Conservation (phyloP, 495 filamentous ascomycete genomes). For the Penicillium pulvis region DNA sequence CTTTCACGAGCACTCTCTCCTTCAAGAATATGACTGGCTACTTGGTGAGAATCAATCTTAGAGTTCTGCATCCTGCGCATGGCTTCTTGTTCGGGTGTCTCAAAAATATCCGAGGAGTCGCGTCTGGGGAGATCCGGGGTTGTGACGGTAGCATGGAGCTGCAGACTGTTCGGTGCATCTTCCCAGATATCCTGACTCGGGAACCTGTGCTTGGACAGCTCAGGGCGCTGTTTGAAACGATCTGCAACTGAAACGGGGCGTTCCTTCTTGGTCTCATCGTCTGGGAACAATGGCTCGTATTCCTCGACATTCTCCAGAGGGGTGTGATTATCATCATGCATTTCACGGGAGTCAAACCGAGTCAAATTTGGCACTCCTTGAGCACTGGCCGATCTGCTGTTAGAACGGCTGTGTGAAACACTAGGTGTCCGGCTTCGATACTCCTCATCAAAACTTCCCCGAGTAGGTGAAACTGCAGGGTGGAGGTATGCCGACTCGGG, state of each 20-base stretch:
- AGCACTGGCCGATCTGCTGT: constrained; percentile 70
- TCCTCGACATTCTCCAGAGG: constrained; percentile 90
- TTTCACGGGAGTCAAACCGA: constrained; percentile 54
- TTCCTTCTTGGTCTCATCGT: constrained; percentile 64
- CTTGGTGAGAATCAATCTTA: constrained; percentile 49
- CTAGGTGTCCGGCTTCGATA: constrained; percentile 55
- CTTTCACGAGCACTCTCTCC: constrained; percentile 27
- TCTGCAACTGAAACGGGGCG: constrained; percentile 58
- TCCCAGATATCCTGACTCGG: constrained; percentile 97
- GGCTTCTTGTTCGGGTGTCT: constrained; percentile 59
- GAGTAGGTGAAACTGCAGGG: constrained; percentile 72
- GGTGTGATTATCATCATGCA: constrained; percentile 58
- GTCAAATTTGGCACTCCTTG: constrained; percentile 50
- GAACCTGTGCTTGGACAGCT: constrained; percentile 71
- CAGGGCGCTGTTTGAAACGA: constrained; percentile 62
- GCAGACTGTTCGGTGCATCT: constrained; percentile 85
- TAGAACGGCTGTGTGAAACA: constrained; percentile 64
- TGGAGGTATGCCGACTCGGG: constrained; percentile 71
- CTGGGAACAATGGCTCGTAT: constrained; percentile 93
- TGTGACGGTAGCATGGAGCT: constrained; percentile 81
- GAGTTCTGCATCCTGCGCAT: constrained; percentile 49
- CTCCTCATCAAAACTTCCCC: constrained; percentile 60
- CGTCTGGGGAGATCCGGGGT: constrained; percentile 63
- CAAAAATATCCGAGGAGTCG: constrained; percentile 41
- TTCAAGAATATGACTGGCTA: constrained; percentile 44